Conservation (phyloP, 2,329 filamentous ascomycete species). For the Triangularia verruculosa region DNA sequence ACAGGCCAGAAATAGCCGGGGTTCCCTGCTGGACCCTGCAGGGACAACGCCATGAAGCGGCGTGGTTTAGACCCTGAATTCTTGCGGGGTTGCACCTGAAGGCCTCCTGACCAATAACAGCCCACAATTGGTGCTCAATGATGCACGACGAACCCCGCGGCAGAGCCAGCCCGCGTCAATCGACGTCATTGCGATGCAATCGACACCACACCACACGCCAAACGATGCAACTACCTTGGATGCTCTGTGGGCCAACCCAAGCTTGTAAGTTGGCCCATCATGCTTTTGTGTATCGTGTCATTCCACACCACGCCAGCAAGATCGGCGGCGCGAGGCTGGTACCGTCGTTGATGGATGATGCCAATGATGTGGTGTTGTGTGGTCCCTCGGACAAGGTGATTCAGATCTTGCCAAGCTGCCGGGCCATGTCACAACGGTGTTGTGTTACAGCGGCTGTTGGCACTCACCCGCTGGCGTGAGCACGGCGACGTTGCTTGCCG, state of each 20-base stretch:
- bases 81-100: conserved; percentile 10
- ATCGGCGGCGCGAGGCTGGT: conserved; percentile 4
- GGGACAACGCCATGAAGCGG: conserved; percentile 11
- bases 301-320: neutral
- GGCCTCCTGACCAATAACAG: conserved; percentile 19
- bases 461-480: conserved; percentile 22
- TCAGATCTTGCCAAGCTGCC: conserved; percentile 6
- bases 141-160: conserved; percentile 13
- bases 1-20: conserved; percentile 11
- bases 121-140: conserved; percentile 15
- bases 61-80: conserved; percentile 25
- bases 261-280: neutral
- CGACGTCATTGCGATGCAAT: conserved; percentile 28
- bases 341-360: neutral
- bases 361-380: neutral
- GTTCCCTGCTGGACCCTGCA: conserved; percentile 25
- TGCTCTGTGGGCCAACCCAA: conserved; percentile 3
- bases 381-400: neutral
- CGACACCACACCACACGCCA: conserved; percentile 8
- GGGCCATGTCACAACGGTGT: neutral
- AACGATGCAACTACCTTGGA: conserved; percentile 10
- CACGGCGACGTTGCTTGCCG: conserved; percentile 53
- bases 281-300: neutral
- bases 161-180: conserved; percentile 17
- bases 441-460: neutral